Base-by-base conservation (phyloP, 129 eudicot species). In the Flaveria trinervia region DNA sequence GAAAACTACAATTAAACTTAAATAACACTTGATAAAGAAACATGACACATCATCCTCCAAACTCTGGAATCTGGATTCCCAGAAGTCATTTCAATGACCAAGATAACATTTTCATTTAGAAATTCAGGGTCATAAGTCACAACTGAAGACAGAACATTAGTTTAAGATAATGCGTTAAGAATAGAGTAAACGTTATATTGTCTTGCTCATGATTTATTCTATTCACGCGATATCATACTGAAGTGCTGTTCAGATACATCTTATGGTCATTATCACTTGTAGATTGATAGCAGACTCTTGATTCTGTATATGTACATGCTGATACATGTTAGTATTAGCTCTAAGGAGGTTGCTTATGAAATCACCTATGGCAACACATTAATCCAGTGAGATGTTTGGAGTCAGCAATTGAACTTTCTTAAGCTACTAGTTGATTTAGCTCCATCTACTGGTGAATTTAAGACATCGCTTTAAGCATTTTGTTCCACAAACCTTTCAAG, bases 301-400 rank as follows among this genome's bases (percentile, higher is more conserved):
- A 28, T 7, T 60, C 33, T 57, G 43, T 60, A 15, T 17, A 56
- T 25, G 22, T 45, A 13, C 30, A 54, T 43, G 43, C 43, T 23
- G 30, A 46, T 46, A 20, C 66, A 23, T 36, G 68, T 14, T 8
- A 36, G 7, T 36, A 28, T 6, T 1, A 25, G 13, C 18, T 52
- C 43, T 22, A 59, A 73, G 44, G 57, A 60, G 78, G 78, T 59
- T 60, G 59, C 57, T 74, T 59, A 41, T 59, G 44, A 60, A 41
- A 41, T 60, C 57, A 60, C 43, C 43, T 43, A 60, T 60, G 57
- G 39, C 30, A 20, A 23, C 23, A 8, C 43, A 57, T 23, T 14
- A 54, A 41, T 55, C 65, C 55, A 15, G 17, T 45, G 66, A 39
- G 77, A 36, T 12, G 13, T 41, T 7, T 55, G 68, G 77, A 55